Evolutionary conservation across 2,329 filamentous ascomycete genomes (phyloP).

Genomic region (Aspergillus arachidicola): DNA sequence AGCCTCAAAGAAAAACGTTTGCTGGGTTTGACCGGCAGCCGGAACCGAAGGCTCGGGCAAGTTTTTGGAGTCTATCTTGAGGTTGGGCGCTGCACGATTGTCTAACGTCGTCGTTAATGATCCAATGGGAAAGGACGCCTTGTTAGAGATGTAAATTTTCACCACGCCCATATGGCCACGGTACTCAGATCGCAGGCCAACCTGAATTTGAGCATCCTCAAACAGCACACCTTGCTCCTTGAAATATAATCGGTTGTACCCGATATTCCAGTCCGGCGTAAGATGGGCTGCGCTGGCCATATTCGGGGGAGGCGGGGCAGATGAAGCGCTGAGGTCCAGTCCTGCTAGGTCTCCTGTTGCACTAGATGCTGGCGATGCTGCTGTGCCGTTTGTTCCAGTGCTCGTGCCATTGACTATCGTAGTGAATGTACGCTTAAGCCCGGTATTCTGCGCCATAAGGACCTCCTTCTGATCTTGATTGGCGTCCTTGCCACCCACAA

Average conservation of each 20-base stretch:
- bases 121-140: slow-evolving; percentile 78
- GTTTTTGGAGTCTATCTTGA: slow-evolving; percentile 85
- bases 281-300: slow-evolving; percentile 89
- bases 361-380: slow-evolving; percentile 42
- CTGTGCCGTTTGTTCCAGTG: slow-evolving; percentile 37
- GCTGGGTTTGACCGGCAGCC: slow-evolving; percentile 78
- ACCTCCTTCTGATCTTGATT: slow-evolving; percentile 81
- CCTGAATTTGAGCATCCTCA: slow-evolving; percentile 90
- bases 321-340: slow-evolving; percentile 71
- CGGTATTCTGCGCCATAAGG: slow-evolving; percentile 75
- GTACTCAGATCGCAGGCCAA: slow-evolving; percentile 91
- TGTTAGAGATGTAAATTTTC: slow-evolving; percentile 95
- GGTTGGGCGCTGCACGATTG: slow-evolving; percentile 62
- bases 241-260: slow-evolving; percentile 81
- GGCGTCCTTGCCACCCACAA: slow-evolving; percentile 94
- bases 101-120: slow-evolving; percentile 95
- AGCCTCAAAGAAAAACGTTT: slow-evolving; percentile 93
- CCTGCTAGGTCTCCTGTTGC: slow-evolving; percentile 73
- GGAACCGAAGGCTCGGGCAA: slow-evolving; percentile 80
- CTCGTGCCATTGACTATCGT: slow-evolving; percentile 50
- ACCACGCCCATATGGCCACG: slow-evolving; percentile 92
- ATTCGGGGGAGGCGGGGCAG: slow-evolving; percentile 67
- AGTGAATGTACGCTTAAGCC: slow-evolving; percentile 83
- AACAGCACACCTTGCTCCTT: slow-evolving; percentile 85
- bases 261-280: slow-evolving; percentile 90